phyloP scores from a whole-genome alignment of 352 stramenopile species.

The Phytopythium kandeliae region DNA sequence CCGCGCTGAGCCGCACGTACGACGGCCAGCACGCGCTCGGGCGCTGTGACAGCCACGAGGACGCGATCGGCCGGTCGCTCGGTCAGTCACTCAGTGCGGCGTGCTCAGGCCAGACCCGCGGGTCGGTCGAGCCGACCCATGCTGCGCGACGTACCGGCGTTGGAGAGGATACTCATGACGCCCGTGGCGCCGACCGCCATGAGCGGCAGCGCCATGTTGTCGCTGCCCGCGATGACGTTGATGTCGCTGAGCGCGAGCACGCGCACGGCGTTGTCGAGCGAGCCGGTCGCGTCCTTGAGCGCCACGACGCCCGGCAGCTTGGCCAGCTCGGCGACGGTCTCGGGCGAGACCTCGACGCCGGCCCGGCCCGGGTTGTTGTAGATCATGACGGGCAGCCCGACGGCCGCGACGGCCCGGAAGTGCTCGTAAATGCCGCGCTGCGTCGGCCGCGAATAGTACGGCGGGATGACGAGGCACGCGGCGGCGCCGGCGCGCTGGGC shows the following conservation, averaged over 20 bases:
- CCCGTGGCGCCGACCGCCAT: conserved; percentile 81
- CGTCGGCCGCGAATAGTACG: conserved; percentile 97
- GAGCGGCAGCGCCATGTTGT: conserved; percentile 83
- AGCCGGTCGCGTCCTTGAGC: conserved; percentile 95
- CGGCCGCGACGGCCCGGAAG: conserved; percentile 74
- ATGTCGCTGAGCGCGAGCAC: conserved; percentile 83
- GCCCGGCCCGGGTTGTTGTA: conserved; percentile 97
- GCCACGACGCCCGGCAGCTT: conserved; percentile 93
- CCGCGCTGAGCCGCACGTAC: conserved; percentile 63
- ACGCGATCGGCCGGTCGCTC: too few species aligned
- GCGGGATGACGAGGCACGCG: conserved; percentile 92
- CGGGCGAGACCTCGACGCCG: conserved; percentile 89
- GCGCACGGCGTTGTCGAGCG: conserved; percentile 74
- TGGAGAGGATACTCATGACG: conserved; percentile 87
- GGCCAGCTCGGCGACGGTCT: conserved; percentile 88
- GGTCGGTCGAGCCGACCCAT: too few species aligned
- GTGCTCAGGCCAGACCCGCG: too few species aligned
- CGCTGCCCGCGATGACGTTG: conserved; percentile 81
- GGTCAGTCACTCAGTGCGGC: too few species aligned
- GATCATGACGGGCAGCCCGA: conserved; percentile 90
- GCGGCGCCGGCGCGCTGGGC: conserved; percentile 91
- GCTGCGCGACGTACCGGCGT: too few species aligned
- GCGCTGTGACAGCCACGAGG: conserved; percentile 32
- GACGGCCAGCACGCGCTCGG: conserved; percentile 67
- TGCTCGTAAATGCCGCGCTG: conserved; percentile 92